Conservation (phyloP, 1,284 basidiomycete genomes). For the Coriolopsis trogii region DNA sequence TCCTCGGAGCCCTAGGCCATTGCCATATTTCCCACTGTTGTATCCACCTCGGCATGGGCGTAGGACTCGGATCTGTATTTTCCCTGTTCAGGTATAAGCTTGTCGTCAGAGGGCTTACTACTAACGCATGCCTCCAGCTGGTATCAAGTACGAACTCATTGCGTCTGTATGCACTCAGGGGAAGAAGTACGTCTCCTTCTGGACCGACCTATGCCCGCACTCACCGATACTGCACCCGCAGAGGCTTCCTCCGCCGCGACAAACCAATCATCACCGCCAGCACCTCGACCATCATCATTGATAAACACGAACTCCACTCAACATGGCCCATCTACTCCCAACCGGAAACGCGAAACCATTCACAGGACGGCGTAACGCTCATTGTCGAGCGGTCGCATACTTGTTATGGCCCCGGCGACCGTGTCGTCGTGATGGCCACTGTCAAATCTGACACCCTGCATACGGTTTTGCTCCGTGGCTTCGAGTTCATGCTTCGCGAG, state of each 20-base stretch:
- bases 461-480: conserved; percentile 72
- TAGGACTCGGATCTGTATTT: no score
- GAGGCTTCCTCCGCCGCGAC: conserved; percentile 76
- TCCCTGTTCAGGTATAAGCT: no score
- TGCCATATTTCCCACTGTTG: no score
- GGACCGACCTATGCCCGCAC: not conserved
- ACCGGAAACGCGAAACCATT: conserved; percentile 69
- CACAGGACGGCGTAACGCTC: conserved; percentile 70
- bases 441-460: conserved; percentile 70
- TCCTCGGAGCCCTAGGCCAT: no score
- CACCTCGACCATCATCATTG: conserved; percentile 72
- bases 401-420: conserved; percentile 84
- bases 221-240: conserved; percentile 29
- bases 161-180: conserved; percentile 82
- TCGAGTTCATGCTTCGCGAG: conserved; percentile 80
- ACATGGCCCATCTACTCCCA: conserved; percentile 88
- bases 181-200: conserved; percentile 60
- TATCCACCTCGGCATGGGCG: no score
- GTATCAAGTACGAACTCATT: conserved; percentile 84
- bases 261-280: conserved; percentile 62
- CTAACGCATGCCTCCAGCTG: conserved; percentile 52
- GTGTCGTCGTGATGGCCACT: conserved; percentile 69
- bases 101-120: not conserved
- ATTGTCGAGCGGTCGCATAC: conserved; percentile 74
- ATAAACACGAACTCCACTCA: conserved; percentile 89